Conservation (phyloP, 2,329 filamentous ascomycete species). For the Phaeosphaeriaceae sp. region DNA sequence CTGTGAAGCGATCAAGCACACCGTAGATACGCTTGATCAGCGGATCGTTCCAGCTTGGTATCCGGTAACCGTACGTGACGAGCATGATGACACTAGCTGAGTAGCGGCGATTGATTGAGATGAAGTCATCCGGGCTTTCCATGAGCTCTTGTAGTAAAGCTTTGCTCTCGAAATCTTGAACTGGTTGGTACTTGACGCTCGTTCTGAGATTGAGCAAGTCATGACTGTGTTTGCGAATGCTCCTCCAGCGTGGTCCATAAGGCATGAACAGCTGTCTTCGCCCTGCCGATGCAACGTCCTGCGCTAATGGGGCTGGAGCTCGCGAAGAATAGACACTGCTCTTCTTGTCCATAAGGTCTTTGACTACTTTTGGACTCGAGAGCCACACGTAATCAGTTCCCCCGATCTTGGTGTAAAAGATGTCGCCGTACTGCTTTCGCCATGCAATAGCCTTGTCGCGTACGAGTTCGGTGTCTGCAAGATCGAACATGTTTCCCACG, state of each 20-base stretch:
- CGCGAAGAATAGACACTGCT: conserved; percentile 62
- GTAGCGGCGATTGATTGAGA: conserved; percentile 42
- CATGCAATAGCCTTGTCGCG: conserved; percentile 43
- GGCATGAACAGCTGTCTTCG: conserved; percentile 55
- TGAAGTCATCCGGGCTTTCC: conserved; percentile 40
- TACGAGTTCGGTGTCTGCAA: conserved; percentile 44
- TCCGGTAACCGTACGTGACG: conserved; percentile 46
- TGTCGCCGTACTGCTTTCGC: conserved; percentile 47
- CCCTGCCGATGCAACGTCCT: conserved; percentile 57
- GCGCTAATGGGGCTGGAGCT: conserved; percentile 42
- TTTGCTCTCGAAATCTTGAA: conserved; percentile 58
- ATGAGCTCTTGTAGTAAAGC: conserved; percentile 56
- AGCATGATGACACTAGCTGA: conserved; percentile 44
- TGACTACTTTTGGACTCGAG: conserved; percentile 58
- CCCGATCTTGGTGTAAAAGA: conserved; percentile 53
- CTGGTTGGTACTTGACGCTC: conserved; percentile 46
- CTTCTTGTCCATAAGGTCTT: conserved; percentile 64
- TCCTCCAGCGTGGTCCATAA: conserved; percentile 51
- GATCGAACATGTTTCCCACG: conserved; percentile 49
- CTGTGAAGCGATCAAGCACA: conserved; percentile 41
- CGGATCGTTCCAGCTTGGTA: conserved; percentile 41
- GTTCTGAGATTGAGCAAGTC: conserved; percentile 39
- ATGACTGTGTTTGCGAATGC: conserved; percentile 46
- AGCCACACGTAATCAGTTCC: conserved; percentile 53
- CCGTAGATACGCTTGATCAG: conserved; percentile 42